These are phyloP conservation scores for Scalesia atractyloides DNA, from an alignment of 129 eudicot genomes.

Conservation along the genomic window DNA sequence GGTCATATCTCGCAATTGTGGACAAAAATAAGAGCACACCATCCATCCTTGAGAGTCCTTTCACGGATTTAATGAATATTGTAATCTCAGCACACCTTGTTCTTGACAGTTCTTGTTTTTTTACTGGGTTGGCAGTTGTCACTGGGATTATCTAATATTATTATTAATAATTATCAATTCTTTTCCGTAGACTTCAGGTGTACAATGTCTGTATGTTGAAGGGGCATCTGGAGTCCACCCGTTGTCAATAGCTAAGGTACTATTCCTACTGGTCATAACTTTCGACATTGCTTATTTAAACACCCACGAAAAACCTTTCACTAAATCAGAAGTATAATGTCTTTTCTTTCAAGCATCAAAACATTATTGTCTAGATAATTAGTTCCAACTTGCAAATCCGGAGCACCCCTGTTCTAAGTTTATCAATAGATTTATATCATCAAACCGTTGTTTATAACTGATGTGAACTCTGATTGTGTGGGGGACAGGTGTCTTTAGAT, in stretches of 20 bases:
- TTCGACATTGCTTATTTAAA: background rate
- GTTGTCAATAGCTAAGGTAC: constrained; percentile 84
- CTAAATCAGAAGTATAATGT: background rate
- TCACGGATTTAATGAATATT: constrained; percentile 77
- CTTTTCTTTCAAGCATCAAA: background rate
- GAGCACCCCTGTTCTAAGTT: background rate
- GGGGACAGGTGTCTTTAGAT: constrained; percentile 69
- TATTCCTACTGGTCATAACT: constrained; percentile 11
- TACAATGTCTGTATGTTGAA: constrained; percentile 62
- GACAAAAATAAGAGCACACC: constrained; percentile 54
- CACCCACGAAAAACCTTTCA: no score
- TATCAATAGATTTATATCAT: background rate
- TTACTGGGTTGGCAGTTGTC: background rate
- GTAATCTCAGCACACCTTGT: constrained; percentile 43
- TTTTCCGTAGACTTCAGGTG: constrained; percentile 57
- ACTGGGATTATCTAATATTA: background rate
- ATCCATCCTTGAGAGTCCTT: constrained; percentile 67
- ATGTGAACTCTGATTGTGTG: constrained; percentile 1
- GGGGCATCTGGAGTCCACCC: constrained; percentile 94
- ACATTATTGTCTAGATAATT: background rate
- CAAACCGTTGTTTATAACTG: background rate
- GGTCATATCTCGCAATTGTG: constrained; percentile 73
- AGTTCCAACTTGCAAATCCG: constrained; percentile 2
- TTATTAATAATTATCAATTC: background rate
- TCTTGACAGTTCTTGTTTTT: background rate